Evolutionary conservation across 768 basidiomycete species (phyloP).

Genomic region (Auriscalpium vulgare): DNA sequence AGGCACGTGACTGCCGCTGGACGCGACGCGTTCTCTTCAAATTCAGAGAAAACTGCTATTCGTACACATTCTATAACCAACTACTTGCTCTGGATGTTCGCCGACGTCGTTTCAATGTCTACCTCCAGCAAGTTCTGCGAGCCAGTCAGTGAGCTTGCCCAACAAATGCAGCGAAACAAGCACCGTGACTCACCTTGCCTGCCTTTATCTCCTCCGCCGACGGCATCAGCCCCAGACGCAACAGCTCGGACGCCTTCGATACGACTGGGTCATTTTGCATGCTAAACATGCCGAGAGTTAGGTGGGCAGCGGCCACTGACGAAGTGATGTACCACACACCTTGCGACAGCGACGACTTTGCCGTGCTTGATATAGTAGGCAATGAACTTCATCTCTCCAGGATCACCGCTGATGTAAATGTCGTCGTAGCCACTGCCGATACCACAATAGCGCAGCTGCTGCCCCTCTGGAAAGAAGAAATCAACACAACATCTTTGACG

Average conservation of each 20-base stretch:
- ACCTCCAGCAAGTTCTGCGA: conserved; percentile 23
- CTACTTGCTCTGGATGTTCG: conserved; percentile 9
- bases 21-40: too few relatives aligned
- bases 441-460: conserved; percentile 82
- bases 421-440: conserved; percentile 66
- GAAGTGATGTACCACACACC: conserved; percentile 26
- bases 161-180: neutral
- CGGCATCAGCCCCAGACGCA: conserved; percentile 77
- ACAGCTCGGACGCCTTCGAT: conserved; percentile 66
- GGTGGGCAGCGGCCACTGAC: too few relatives aligned
- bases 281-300: conserved; percentile 24
- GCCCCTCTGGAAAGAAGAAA: conserved; percentile 48
- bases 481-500: neutral
- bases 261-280: conserved; percentile 84
- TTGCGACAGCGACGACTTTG: conserved; percentile 61
- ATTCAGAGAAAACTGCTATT: too few relatives aligned
- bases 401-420: conserved; percentile 67
- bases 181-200: conserved; percentile 62
- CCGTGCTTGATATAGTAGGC: conserved; percentile 68
- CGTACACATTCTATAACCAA: neutral
- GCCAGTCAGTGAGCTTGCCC: neutral
- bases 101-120: conserved; percentile 22
- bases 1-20: too few relatives aligned
- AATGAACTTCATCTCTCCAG: conserved; percentile 77
- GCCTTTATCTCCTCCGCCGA: conserved; percentile 59